Evolutionary conservation across 495 filamentous ascomycete genomes (phyloP).

Genomic region (Penicillium steckii): DNA sequence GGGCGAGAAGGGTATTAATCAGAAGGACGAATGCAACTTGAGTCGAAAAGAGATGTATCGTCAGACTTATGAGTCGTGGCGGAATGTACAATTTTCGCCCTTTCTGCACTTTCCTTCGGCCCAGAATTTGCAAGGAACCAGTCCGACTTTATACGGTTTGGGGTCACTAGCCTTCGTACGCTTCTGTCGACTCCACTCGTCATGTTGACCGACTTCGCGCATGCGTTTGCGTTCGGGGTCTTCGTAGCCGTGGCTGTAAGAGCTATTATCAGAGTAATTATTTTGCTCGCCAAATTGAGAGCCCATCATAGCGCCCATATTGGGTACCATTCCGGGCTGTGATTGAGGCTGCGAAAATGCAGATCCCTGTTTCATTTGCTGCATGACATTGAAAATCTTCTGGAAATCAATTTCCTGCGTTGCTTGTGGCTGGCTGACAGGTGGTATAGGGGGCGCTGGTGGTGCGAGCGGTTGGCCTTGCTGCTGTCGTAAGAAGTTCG

Average conservation of each 20-base stretch:
- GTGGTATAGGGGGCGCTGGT: slow-evolving; percentile 31
- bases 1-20: neutral
- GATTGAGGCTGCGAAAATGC: slow-evolving; percentile 20
- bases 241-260: slow-evolving; percentile 30
- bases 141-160: slow-evolving; percentile 42
- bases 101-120: slow-evolving; percentile 76
- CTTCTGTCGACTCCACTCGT: slow-evolving; percentile 35
- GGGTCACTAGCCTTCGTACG: slow-evolving; percentile 33
- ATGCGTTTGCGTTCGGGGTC: slow-evolving; percentile 47
- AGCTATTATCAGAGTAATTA: slow-evolving; percentile 25
- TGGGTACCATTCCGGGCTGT: slow-evolving; percentile 32
- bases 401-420: slow-evolving; percentile 32
- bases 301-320: slow-evolving; percentile 49
- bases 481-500: slow-evolving; percentile 46
- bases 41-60: neutral
- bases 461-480: slow-evolving; percentile 33
- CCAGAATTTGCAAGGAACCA: slow-evolving; percentile 73
- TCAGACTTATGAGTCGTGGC: slow-evolving; percentile 55
- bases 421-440: slow-evolving; percentile 20
- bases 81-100: slow-evolving; percentile 81
- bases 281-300: slow-evolving; percentile 42
- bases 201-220: slow-evolving; percentile 33
- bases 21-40: neutral
- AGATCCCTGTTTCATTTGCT: slow-evolving; percentile 32
- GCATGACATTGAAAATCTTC: slow-evolving; percentile 37